These are phyloP conservation scores for Spathaspora sp. DNA, from an alignment of 805 yeast genomes.

Conservation along the genomic window DNA sequence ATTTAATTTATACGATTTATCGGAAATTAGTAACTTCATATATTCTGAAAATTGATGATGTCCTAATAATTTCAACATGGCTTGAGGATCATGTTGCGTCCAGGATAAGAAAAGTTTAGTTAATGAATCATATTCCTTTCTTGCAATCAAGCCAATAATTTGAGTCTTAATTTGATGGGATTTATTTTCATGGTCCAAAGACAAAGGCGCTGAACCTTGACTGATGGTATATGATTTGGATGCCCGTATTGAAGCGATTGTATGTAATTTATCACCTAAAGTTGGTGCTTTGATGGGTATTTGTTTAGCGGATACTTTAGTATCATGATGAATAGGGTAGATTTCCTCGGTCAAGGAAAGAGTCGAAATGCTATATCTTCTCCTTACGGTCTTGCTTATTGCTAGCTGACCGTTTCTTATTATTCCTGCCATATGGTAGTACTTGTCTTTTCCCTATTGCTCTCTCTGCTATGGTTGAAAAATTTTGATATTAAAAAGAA, in stretches of 20 bases:
- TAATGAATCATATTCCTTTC: slow-evolving; percentile 1
- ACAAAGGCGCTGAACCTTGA: neutral
- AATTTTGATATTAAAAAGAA: neutral
- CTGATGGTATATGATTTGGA: slow-evolving; percentile 3
- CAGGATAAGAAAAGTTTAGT: slow-evolving; percentile 3
- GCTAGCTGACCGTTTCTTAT: neutral
- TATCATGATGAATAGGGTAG: neutral
- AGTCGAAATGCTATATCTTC: neutral
- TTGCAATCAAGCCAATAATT: slow-evolving; percentile 3
- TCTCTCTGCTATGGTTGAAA: neutral
- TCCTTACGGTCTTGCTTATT: neutral
- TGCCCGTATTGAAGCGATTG: slow-evolving; percentile 6
- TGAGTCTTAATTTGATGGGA: slow-evolving; percentile 1
- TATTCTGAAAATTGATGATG: slow-evolving; percentile 4
- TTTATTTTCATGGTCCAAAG: neutral
- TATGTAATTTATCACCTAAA: neutral
- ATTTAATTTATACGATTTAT: neutral
- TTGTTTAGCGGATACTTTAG: neutral
- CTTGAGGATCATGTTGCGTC: slow-evolving; percentile 1
- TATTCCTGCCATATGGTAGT: neutral
- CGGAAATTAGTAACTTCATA: neutral
- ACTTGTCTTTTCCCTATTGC: neutral
- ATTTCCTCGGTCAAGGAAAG: neutral
- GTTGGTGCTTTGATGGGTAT: neutral
- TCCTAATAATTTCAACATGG: slow-evolving; percentile 5